Conservation (phyloP, 768 basidiomycete species). For the Russula sp. region DNA sequence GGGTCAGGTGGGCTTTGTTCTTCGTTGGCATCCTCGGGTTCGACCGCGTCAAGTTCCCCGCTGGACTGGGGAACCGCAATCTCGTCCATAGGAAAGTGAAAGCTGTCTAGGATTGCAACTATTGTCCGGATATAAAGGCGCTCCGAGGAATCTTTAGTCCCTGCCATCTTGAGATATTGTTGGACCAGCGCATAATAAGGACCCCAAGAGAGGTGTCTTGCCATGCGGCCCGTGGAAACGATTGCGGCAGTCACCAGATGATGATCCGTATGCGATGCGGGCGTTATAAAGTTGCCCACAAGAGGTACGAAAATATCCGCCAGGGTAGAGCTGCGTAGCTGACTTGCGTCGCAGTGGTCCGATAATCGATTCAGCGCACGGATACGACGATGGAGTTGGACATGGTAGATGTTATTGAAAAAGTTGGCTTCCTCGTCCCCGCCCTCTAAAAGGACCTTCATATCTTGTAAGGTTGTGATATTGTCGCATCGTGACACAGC, state of each 20-base stretch:
- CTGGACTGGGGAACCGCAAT: constrained; percentile 38
- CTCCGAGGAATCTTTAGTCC: constrained; percentile 66
- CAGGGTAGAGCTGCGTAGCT: constrained; percentile 65
- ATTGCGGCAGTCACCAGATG: constrained; percentile 91
- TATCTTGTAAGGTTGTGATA: constrained; percentile 65
- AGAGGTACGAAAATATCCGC: constrained; percentile 85
- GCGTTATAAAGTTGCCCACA: constrained; percentile 72
- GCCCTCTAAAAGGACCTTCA: constrained; percentile 74
- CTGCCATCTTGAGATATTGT: constrained; percentile 70
- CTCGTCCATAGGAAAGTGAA: constrained; percentile 85
- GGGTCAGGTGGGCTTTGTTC: constrained; percentile 31
- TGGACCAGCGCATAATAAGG: constrained; percentile 78
- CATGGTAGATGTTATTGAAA: constrained; percentile 93
- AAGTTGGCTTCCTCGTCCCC: constrained; percentile 95
- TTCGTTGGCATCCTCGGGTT: constrained; percentile 33
- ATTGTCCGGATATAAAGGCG: constrained; percentile 82
- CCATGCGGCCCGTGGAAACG: constrained; percentile 69
- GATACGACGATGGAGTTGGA: constrained; percentile 86
- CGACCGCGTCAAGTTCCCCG: constrained; percentile 35
- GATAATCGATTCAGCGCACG: constrained; percentile 82
- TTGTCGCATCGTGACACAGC: constrained; percentile 63
- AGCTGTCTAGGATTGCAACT: constrained; percentile 82
- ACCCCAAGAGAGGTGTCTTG: constrained; percentile 76
- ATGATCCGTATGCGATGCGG: constrained; percentile 65
- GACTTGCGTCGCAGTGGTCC: constrained; percentile 66